A percentile compares a stretch with the other conserved stretches of the same genome.
Conservation (phyloP, 371 early-diverging fungal genomes). For the Syncephalis plumigaleata region DNA sequence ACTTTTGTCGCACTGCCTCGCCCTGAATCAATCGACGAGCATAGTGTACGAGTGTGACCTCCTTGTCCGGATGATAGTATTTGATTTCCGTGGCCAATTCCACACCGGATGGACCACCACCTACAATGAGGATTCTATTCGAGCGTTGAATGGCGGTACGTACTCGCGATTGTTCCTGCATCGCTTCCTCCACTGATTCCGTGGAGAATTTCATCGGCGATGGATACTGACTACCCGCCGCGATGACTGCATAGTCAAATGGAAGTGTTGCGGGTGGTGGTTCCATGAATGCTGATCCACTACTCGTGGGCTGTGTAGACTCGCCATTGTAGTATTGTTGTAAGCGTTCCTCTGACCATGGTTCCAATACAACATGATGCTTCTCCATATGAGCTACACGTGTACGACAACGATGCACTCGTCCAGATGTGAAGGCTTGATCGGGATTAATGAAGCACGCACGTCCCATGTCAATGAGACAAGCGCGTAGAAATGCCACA, state of each 20-base stretch:
- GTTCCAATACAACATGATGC: no score
- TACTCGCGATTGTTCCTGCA: neutral
- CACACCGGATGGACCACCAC: slow-evolving; percentile 51
- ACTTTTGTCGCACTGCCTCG: slow-evolving; percentile 19
- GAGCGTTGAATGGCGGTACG: slow-evolving; percentile 7
- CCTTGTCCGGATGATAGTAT: slow-evolving; percentile 37
- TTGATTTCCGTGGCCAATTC: slow-evolving; percentile 51
- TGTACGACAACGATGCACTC: no score
- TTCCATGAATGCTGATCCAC: no score
- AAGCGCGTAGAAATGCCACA: no score
- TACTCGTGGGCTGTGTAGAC: no score
- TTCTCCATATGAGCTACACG: no score
- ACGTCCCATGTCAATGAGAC: no score
- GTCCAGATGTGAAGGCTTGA: no score
- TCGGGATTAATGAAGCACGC: no score
- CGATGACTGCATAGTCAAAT: slow-evolving; percentile 51
- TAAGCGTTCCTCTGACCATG: no score
- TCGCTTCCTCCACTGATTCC: slow-evolving; percentile 3
- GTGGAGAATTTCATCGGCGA: slow-evolving; percentile 10
- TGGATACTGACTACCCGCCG: slow-evolving; percentile 45
- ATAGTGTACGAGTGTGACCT: slow-evolving; percentile 40
- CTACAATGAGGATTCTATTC: slow-evolving; percentile 29
- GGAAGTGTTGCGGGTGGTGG: neutral
- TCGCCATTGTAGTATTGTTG: no score
- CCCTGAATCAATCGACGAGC: neutral